Base-by-base conservation (phyloP, 345 rosid species). In the Leavenworthia alabamica region DNA sequence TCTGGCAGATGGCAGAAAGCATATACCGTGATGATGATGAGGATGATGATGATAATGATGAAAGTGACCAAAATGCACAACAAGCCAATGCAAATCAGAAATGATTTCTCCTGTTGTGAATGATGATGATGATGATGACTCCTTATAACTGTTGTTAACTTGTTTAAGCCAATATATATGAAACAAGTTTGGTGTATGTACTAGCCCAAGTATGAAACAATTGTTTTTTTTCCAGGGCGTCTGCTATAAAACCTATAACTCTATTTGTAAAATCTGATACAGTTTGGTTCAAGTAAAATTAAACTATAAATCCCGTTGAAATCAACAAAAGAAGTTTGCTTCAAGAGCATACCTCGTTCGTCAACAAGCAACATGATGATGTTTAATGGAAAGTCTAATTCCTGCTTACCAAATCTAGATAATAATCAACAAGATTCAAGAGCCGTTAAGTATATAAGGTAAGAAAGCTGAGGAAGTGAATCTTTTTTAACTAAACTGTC, bases 1-100 rank as follows among this genome's bases (percentile, higher is more conserved):
- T 84, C 14, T 82, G 92, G 98, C 84, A 81, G 52, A 82, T 86
- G 92, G 86, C 89, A 0, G 83, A 83, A 66, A 83, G 87, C 51
- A 84, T 91, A 20, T 88, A 82, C 45, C 81, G 62, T 0, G 82
- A 91, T 1, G 81, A 81, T 2, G 76, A 77, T 1, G 83, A 75
- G 0, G 71, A 43, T 1, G 70, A 24, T 3, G 39, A 35, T 5
- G 57, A 35, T 5, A 50, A 70, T 14, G 69, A 62, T 0, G 58
- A 67, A 33, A 56, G 53, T 44, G 27, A 14, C 32, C 66, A 71
- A 63, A 19, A 66, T 27, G 50, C 68, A 28, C 51, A 53, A 53
- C 43, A 22, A 3, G 39, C 10, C 51, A 62, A 39, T 45, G 50
- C 48, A 55, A 56, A 39, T 22, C 45, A 46, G 59, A 46, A 29